Evolutionary conservation across 176 grass and related monocot genomes (phyloP).

Genomic region (Oryza meyeriana): DNA sequence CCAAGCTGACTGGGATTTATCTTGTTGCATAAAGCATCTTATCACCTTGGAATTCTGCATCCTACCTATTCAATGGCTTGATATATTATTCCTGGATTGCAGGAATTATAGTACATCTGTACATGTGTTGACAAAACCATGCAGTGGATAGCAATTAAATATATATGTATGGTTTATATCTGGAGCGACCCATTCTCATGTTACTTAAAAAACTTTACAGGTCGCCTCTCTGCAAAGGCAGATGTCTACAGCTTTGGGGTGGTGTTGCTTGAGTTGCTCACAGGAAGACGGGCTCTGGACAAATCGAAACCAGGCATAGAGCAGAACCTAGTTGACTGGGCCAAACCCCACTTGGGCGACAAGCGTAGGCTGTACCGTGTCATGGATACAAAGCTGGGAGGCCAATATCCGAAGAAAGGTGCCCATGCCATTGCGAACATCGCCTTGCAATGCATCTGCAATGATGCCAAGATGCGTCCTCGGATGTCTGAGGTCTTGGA

Average conservation of each 20-base stretch:
- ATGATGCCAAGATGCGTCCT: slow-evolving; percentile 61
- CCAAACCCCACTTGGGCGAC: slow-evolving; percentile 55
- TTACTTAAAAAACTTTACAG: slow-evolving; percentile 33
- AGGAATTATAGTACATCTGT: too few relatives aligned
- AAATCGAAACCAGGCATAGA: slow-evolving; percentile 61
- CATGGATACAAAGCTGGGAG: slow-evolving; percentile 77
- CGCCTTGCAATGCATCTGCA: slow-evolving; percentile 60
- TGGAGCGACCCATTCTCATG: slow-evolving; percentile 21
- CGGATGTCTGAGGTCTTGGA: slow-evolving; percentile 61
- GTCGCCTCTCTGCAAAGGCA: slow-evolving; percentile 82
- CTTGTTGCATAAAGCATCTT: slow-evolving; percentile 13
- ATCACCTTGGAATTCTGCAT: too few relatives aligned
- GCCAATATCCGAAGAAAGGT: slow-evolving; percentile 74
- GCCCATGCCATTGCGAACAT: slow-evolving; percentile 52
- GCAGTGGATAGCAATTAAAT: not conserved
- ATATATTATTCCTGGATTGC: too few relatives aligned
- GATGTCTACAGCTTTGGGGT: slow-evolving; percentile 94
- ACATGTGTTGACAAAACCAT: too few relatives aligned
- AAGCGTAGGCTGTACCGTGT: slow-evolving; percentile 74
- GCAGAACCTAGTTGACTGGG: slow-evolving; percentile 81
- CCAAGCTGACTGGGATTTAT: not conserved
- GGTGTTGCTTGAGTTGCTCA: slow-evolving; percentile 75
- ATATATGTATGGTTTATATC: not conserved
- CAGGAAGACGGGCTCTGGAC: slow-evolving; percentile 66
- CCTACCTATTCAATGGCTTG: too few relatives aligned